A percentile compares a stretch with the other conserved stretches of the same genome.
phyloP scores from a whole-genome alignment of 495 filamentous ascomycete genomes.

The Penicillium manginii region DNA sequence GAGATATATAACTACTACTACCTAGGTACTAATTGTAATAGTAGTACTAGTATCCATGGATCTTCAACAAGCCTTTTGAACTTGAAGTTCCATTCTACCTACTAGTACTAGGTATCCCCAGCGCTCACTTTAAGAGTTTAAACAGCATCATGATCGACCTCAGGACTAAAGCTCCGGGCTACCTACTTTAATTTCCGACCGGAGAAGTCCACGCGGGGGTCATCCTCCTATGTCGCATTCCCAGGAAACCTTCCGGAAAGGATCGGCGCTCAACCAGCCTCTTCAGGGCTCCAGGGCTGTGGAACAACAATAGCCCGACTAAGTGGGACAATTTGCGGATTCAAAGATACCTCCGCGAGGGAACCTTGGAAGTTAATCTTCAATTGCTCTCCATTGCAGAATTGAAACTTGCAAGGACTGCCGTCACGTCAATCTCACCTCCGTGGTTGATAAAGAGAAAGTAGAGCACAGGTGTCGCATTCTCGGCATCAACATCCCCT shows the following conservation, averaged over 20 bases:
- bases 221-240: not conserved
- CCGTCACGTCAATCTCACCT: not conserved
- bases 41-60: no score
- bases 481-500: not conserved
- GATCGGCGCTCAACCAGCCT: slow-evolving; percentile 1
- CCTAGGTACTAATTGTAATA: no score
- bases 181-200: not conserved
- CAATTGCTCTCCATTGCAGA: not conserved
- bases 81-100: no score
- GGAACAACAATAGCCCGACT: slow-evolving; percentile 4
- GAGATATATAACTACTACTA: no score
- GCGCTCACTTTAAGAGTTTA: not conserved
- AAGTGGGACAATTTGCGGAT: slow-evolving; percentile 1
- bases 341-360: not conserved
- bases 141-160: not conserved
- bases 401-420: not conserved
- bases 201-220: not conserved
- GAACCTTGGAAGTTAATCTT: not conserved
- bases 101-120: no score
- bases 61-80: no score
- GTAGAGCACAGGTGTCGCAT: not conserved
- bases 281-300: not conserved
- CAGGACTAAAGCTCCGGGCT: not conserved
- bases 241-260: not conserved
- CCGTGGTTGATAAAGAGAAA: not conserved